Evolutionary conservation across 495 filamentous ascomycete genomes (phyloP).

Genomic region (Lasiosphaeris hirsuta): DNA sequence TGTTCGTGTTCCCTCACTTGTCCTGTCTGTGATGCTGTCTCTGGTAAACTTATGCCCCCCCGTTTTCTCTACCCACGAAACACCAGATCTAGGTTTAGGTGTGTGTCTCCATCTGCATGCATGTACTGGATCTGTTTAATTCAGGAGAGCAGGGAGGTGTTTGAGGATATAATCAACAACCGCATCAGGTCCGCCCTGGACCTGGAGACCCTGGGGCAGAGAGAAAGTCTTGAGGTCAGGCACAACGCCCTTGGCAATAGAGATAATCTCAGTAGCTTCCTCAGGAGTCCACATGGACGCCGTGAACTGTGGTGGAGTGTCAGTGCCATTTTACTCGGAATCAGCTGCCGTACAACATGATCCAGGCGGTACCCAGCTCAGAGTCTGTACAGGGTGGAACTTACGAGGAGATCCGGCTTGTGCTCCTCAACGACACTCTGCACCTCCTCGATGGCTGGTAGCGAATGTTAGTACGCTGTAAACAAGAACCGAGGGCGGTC

Average conservation of each 20-base stretch:
- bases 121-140: background rate
- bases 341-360: too few relatives aligned
- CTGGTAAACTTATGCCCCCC: too few relatives aligned
- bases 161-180: slow-evolving; percentile 62
- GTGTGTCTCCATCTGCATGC: too few relatives aligned
- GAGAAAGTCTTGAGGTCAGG: slow-evolving; percentile 54
- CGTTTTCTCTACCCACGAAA: too few relatives aligned
- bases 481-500: background rate
- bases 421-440: slow-evolving; percentile 18
- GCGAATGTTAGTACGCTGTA: background rate
- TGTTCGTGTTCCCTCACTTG: too few relatives aligned
- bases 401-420: slow-evolving; percentile 28
- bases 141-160: slow-evolving; percentile 53
- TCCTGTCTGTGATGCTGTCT: too few relatives aligned
- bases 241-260: slow-evolving; percentile 47
- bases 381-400: slow-evolving; percentile 19
- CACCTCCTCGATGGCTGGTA: slow-evolving; percentile 29
- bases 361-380: too few relatives aligned
- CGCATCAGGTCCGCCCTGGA: slow-evolving; percentile 60
- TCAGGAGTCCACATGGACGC: slow-evolving; percentile 68
- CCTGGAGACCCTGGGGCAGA: slow-evolving; percentile 62
- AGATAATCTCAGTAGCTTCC: slow-evolving; percentile 52
- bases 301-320: slow-evolving; percentile 48
- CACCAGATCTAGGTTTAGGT: too few relatives aligned
- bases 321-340: background rate